These are phyloP conservation scores for Ganoderma leucocontextum DNA, from an alignment of 1,284 basidiomycete genomes.

Conservation along the genomic window DNA sequence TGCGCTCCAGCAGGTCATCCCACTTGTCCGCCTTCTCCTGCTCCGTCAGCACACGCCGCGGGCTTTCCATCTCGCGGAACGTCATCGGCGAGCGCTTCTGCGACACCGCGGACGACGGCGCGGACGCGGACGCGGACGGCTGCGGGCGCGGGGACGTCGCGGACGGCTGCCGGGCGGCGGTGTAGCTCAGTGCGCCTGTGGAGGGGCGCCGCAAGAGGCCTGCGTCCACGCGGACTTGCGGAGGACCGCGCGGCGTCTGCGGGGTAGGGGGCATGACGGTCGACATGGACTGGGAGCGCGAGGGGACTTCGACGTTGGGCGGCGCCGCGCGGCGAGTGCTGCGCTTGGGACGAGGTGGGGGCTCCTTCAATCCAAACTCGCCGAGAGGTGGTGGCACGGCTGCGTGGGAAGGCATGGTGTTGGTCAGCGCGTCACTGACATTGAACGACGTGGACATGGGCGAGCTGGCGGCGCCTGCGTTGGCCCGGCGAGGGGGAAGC, in stretches of 20 bases:
- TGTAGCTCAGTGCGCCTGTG: constrained; percentile 42
- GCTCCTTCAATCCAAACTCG: constrained; percentile 39
- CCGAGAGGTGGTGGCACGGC: constrained; percentile 33
- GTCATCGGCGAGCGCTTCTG: constrained; percentile 46
- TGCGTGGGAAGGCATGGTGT: constrained; percentile 35
- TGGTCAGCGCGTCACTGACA: constrained; percentile 42
- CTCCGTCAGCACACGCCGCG: constrained; percentile 56
- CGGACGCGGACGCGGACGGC: constrained; percentile 31
- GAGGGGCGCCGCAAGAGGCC: constrained; percentile 34
- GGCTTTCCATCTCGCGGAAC: constrained; percentile 58
- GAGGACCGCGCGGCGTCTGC: constrained; percentile 37
- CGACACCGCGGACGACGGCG: constrained; percentile 34
- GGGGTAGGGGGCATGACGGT: constrained; percentile 32
- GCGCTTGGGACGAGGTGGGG: constrained; percentile 40
- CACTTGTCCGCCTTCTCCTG: constrained; percentile 74
- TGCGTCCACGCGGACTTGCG: constrained; percentile 33
- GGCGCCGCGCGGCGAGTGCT: constrained; percentile 38
- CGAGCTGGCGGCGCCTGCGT: constrained; percentile 34
- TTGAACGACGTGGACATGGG: constrained; percentile 45
- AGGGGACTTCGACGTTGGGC: constrained; percentile 32
- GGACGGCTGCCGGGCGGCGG: constrained; percentile 37
- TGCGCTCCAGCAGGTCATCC: constrained; percentile 70
- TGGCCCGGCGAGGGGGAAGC: constrained; percentile 39
- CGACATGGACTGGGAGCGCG: constrained; percentile 31
- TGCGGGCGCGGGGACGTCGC: constrained; percentile 32